phyloP scores from a whole-genome alignment of 2,329 filamentous ascomycete species.

The Penicillium concentricum region DNA sequence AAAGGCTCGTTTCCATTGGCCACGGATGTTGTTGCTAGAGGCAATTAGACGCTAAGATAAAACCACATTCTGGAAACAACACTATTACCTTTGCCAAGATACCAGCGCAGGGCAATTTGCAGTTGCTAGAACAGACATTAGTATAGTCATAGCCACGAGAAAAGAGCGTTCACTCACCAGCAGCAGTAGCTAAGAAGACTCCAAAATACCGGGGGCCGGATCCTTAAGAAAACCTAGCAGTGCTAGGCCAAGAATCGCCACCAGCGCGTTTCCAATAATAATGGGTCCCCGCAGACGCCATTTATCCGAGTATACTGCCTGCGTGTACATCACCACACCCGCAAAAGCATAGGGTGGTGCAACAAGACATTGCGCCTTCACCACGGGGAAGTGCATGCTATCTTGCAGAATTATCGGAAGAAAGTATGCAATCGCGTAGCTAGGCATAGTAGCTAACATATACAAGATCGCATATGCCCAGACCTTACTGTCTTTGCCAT shows the following conservation, averaged over 20 bases:
- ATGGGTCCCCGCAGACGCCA: constrained; percentile 64
- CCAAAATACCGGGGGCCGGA: constrained; percentile 66
- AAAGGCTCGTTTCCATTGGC: constrained; percentile 82
- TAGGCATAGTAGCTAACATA: constrained; percentile 7
- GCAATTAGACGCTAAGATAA: not conserved
- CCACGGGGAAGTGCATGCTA: constrained; percentile 13
- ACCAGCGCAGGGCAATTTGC: constrained; percentile 53
- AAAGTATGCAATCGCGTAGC: constrained; percentile 17
- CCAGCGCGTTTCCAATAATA: constrained; percentile 62
- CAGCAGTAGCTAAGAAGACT: constrained; percentile 69
- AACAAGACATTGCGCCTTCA: constrained; percentile 15
- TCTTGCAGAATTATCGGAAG: constrained; percentile 17
- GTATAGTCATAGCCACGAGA: not conserved
- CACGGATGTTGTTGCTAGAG: constrained; percentile 73
- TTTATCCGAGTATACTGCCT: constrained; percentile 63
- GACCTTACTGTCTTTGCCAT: constrained; percentile 14
- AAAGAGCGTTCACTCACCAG: constrained; percentile 56
- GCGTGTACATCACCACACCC: constrained; percentile 48
- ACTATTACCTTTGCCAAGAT: constrained; percentile 66
- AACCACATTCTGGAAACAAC: not conserved
- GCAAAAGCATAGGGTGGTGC: constrained; percentile 9
- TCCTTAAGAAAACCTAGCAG: constrained; percentile 65
- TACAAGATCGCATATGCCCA: constrained; percentile 13
- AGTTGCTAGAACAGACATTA: not conserved
- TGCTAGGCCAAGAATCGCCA: constrained; percentile 65